Evolutionary conservation across 2,329 filamentous ascomycete species (phyloP).

Genomic region (Byssothecium circinans): DNA sequence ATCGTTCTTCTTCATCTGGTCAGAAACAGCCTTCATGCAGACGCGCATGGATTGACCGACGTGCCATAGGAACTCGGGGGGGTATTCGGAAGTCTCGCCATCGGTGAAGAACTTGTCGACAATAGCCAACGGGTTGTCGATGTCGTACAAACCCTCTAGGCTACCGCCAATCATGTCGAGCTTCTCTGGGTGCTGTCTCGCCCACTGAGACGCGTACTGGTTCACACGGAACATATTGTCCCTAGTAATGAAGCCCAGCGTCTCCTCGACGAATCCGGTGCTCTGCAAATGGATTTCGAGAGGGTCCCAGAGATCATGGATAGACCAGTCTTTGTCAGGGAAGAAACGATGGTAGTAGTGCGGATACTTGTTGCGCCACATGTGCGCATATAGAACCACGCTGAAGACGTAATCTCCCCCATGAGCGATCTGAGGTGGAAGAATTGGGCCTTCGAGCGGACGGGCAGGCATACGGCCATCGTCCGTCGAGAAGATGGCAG

Average conservation of each 20-base stretch:
- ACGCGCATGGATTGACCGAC: slow-evolving; percentile 27
- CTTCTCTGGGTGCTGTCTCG: slow-evolving; percentile 20
- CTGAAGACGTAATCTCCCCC: slow-evolving; percentile 20
- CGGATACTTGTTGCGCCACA: slow-evolving; percentile 27
- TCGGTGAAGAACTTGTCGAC: slow-evolving; percentile 35
- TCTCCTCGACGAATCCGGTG: slow-evolving; percentile 27
- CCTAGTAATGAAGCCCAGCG: slow-evolving; percentile 29
- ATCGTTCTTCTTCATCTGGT: not conserved
- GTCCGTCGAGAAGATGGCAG: slow-evolving; percentile 36
- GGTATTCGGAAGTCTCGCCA: slow-evolving; percentile 24
- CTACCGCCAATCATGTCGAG: slow-evolving; percentile 18
- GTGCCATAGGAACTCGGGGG: slow-evolving; percentile 35
- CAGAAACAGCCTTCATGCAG: slow-evolving; percentile 8
- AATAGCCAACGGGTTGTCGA: slow-evolving; percentile 19
- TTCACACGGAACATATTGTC: slow-evolving; percentile 25
- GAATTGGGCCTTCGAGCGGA: slow-evolving; percentile 11
- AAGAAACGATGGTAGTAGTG: slow-evolving; percentile 31
- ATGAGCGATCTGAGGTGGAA: slow-evolving; percentile 26
- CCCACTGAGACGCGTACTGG: slow-evolving; percentile 28
- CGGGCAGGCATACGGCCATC: slow-evolving; percentile 23
- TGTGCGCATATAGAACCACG: slow-evolving; percentile 23
- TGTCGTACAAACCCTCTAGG: slow-evolving; percentile 20
- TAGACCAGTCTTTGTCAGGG: slow-evolving; percentile 24
- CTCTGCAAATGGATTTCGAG: slow-evolving; percentile 38
- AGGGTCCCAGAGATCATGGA: slow-evolving; percentile 40